Base-by-base conservation (phyloP, 1,284 basidiomycete genomes). In the Sporisorium iseilematis-ciliati region DNA sequence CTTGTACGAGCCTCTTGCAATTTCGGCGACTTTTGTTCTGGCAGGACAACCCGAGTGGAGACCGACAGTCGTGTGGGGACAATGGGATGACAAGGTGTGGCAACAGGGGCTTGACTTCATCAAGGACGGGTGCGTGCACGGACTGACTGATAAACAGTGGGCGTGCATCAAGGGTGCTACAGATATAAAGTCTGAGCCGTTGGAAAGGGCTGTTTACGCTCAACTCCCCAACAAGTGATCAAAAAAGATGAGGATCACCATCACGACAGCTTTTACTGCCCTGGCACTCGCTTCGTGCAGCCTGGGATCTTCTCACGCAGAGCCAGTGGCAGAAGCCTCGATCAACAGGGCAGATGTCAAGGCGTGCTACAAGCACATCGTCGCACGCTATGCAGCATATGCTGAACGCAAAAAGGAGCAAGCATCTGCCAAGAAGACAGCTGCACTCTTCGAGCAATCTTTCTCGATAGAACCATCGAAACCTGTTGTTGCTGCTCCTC, bases 311-410 rank as follows among this genome's bases (percentile, higher is more conserved):
- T 35, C 42, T 52, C 29, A 11, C 25, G 38, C 42, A 14, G 11
- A 31, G 25, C 26, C 26, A 0, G 26, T 31, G 20, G 29, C 40
- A 6, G 4, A 29, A 3, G 5, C 10, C 4, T 46, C 56, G 12
- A 52, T 65, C 57, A 57, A 42, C 16, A 26, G 20, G 0, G 42
- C 46, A 25, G 67, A 70, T 25, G 12, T 70, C 57, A 65, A 61
- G 21, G 53, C 57, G 0, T 49, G 57, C 29, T 60, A 60, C 53
- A 21, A 61, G 14, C 61, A 53, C 5, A 12, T 65, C 20, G 57
- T 51, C 2, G 51, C 67, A 12, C 67, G 67, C 2, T 70, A 70
- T 20, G 57, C 61, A 7, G 31, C 54, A 3, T 70, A 50, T 54
- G 42, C 56, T 0, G 42, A 55, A 31, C 41, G 41, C 43, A 60